These are phyloP conservation scores for Neurospora sp. DNA, from an alignment of 495 filamentous ascomycete species.

Conservation along the genomic window DNA sequence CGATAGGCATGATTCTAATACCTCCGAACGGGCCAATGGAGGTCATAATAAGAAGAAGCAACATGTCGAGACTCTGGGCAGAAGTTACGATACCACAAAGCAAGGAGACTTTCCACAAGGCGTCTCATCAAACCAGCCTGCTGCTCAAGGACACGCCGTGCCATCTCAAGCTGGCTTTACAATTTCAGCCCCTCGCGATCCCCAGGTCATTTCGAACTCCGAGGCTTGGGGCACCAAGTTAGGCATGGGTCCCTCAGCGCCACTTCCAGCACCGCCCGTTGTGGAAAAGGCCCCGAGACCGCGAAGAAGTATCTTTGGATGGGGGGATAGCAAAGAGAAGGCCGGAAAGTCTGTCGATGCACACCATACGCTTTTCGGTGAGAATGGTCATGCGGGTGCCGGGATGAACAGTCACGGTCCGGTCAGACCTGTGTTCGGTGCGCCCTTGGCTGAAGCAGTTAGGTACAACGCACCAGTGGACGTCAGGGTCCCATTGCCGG, in stretches of 20 bases:
- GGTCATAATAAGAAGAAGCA: slow-evolving; percentile 44
- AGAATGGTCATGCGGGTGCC: slow-evolving; percentile 11
- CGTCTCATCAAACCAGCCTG: slow-evolving; percentile 18
- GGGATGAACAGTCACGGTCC: slow-evolving; percentile 38
- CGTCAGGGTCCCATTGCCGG: slow-evolving; percentile 63
- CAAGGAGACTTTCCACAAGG: slow-evolving; percentile 47
- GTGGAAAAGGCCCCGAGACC: slow-evolving; percentile 72
- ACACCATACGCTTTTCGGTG: slow-evolving; percentile 35
- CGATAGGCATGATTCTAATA: slow-evolving; percentile 22
- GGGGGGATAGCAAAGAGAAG: slow-evolving; percentile 43
- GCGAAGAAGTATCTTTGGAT: slow-evolving; percentile 80
- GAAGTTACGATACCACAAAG: slow-evolving; percentile 72
- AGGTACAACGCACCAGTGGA: slow-evolving; percentile 64
- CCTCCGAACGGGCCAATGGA: slow-evolving; percentile 25
- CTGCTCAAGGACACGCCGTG: slow-evolving; percentile 22
- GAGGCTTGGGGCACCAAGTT: slow-evolving; percentile 76
- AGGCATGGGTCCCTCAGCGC: slow-evolving; percentile 15
- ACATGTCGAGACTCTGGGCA: slow-evolving; percentile 15
- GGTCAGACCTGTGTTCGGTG: slow-evolving; percentile 73
- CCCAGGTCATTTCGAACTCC: slow-evolving; percentile 74
- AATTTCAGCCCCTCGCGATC: slow-evolving; percentile 85
- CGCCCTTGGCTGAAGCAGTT: slow-evolving; percentile 77
- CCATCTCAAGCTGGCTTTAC: slow-evolving; percentile 34
- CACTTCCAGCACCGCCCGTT: slow-evolving; percentile 37
- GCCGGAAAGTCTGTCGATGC: slow-evolving; percentile 38